Conservation (phyloP, 208 protist genomes). For the Trypanosoma brucei region DNA sequence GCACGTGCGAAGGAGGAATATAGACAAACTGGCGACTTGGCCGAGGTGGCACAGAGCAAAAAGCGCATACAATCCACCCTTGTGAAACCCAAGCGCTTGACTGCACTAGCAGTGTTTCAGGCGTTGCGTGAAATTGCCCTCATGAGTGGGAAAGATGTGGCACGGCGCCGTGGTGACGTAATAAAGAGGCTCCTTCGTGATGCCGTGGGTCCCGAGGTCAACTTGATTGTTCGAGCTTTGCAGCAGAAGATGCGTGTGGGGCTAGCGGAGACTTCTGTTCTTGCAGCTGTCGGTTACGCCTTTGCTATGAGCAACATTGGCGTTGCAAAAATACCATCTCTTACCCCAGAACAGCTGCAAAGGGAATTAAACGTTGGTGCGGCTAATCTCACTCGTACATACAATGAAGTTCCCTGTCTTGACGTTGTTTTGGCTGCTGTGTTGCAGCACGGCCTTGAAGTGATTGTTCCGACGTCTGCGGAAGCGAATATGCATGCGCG, state of each 20-base stretch:
- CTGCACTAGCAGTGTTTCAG: constrained; percentile 87
- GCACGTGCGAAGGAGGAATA: constrained; percentile 82
- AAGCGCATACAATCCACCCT: constrained; percentile 88
- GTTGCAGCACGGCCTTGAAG: constrained; percentile 66
- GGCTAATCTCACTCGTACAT: constrained; percentile 53
- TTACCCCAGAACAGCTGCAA: constrained; percentile 58
- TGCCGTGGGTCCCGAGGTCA: constrained; percentile 88
- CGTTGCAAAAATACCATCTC: constrained; percentile 20
- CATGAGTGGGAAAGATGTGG: constrained; percentile 84
- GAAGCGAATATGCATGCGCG: constrained; percentile 30
- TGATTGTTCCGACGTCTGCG: constrained; percentile 55
- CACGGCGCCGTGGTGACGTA: constrained; percentile 87
- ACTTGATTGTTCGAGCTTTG: constrained; percentile 94
- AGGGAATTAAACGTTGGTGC: constrained; percentile 55
- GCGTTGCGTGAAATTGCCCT: constrained; percentile 89
- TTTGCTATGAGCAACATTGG: constrained; percentile 79
- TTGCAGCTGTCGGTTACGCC: constrained; percentile 93
- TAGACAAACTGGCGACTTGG: constrained; percentile 92
- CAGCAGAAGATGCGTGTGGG: constrained; percentile 98
- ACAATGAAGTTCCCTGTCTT: constrained; percentile 84
- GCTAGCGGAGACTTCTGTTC: constrained; percentile 94
- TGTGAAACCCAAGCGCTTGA: constrained; percentile 89
- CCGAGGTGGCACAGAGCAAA: constrained; percentile 89
- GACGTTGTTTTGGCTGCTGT: constrained; percentile 71
- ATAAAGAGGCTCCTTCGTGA: constrained; percentile 93